Evolutionary conservation across 1,139 yeast genomes (phyloP), one percentile per base, ranked within the genome.

Genomic region (Blastobotrys proliferans): DNA sequence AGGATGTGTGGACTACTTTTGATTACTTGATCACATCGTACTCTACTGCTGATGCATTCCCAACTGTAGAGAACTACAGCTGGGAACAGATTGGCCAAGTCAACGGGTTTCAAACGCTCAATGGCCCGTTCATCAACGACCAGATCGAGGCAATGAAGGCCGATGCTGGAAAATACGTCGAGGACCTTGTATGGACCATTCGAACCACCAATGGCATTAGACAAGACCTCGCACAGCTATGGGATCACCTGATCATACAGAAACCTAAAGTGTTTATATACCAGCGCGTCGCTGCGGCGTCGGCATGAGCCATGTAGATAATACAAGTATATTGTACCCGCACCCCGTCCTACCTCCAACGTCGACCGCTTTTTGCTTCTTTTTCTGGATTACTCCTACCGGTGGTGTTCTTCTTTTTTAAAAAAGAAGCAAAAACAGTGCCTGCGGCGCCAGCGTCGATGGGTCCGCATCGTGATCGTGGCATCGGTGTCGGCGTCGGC

Each of bases 11-110:
- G 85, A 64, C 70, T 11, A 51, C 69, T 0, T 76, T 82, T 54
- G 80, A 83, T 51, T 77, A 74, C 49, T 66, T 85, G 39, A 74
- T 88, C 37, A 72, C 84, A 6, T 78, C 74, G 28, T 53, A 60
- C 22, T 58, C 67, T 36, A 37, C 57, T 20, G 6, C 41, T 9
- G 17, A 40, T 19, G 32, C 30, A 4, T 43, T 53, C 37, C 55
- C 56, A 10, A 41, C 51, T 14, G 56, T 54, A 18, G 49, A 53
- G 1, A 51, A 50, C 1, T 51, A 55, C 13, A 52, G 45, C 14
- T 77, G 82, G 82, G 51, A 58, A 2, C 57, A 62, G 33, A 40
- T 72, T 6, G 67, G 61, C 6, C 50, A 63, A 0, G 53, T 69
- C 14, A 53, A 63, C 11, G 72, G 67, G 0, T 72, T 63, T 47